Evolutionary conservation across 139 green algal species (phyloP), one percentile per base, ranked within the genome.

Genomic region (Chlamydomonas sphaeroides): DNA sequence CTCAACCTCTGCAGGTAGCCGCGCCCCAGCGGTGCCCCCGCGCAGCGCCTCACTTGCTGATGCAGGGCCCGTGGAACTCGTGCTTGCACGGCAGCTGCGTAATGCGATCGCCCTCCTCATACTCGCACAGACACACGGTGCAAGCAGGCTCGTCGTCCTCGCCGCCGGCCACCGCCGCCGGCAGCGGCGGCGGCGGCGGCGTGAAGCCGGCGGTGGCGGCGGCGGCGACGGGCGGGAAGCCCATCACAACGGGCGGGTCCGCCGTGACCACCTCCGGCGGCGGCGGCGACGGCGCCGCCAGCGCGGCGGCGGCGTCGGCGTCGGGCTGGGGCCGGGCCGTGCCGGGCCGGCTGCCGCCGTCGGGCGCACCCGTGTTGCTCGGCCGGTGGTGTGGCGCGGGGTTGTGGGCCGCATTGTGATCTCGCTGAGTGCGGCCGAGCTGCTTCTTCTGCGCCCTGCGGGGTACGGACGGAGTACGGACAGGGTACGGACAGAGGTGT

Each of bases 101-200:
- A 61, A 97, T 81, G 33, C 67, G 56, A 39, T 97, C 93, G 14
- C 84, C 90, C 33, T 84, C 73, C 68, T 93, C 89, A 57, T 96
- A 97, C 70, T 96, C 93, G 53, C 83, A 88, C 71, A 97, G 88
- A 74, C 93, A 97, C 70, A 97, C 92, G 7, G 86, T 86, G 80
- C 93, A 96, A 41, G 82, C 73, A 14, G 78, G 87, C 42, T 85
- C 84, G 56, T 89, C 87, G 66, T 86, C 83, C 33, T n/a, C 39
- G 67, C 41, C 59, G 18, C 8, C 30, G 59, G n/a, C 59, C 8
- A 35, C 68, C 36, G 70, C 70, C 38, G 5, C 70, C n/a, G 45
- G 21, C 68, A 38, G 17, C 68, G 45, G 28, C 70, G 32, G 49
- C 25, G 30, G 25, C 45, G 30, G 4, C 45, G 26, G 45, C 68